These are phyloP conservation scores for Naganishia randhawae DNA, from an alignment of 768 basidiomycete species.

Conservation along the genomic window DNA sequence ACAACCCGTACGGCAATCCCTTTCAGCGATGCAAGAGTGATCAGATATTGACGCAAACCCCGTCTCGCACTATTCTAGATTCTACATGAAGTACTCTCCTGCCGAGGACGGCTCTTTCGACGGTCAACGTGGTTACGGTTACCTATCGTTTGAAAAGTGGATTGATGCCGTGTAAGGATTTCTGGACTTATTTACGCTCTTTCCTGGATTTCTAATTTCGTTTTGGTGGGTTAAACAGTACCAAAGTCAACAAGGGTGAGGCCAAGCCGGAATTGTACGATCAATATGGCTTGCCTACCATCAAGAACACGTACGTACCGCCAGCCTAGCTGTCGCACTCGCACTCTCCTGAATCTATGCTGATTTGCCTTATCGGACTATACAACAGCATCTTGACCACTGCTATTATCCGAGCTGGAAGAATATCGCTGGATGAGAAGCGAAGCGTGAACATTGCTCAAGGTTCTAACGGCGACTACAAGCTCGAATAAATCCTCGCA, in stretches of 20 bases:
- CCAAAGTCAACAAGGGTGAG: slow-evolving; percentile 64
- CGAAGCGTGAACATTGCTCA: slow-evolving; percentile 73
- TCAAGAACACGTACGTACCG: slow-evolving; percentile 68
- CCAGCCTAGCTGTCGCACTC: not conserved
- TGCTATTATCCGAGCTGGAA: slow-evolving; percentile 74
- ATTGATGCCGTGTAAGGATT: slow-evolving; percentile 59
- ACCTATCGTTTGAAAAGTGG: slow-evolving; percentile 88
- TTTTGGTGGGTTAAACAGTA: slow-evolving; percentile 1
- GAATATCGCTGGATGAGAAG: slow-evolving; percentile 85
- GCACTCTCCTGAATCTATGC: not conserved
- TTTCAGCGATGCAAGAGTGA: not conserved
- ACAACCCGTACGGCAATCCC: slow-evolving; percentile 62
- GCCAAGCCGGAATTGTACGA: slow-evolving; percentile 71
- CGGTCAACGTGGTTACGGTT: slow-evolving; percentile 84
- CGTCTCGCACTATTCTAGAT: slow-evolving; percentile 52
- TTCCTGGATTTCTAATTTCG: slow-evolving; percentile 2
- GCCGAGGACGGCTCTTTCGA: slow-evolving; percentile 89
- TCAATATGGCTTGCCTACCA: slow-evolving; percentile 74
- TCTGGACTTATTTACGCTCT: too few species aligned
- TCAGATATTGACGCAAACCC: slow-evolving; percentile 22
- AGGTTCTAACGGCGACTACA: slow-evolving; percentile 52
- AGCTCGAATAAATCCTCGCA: slow-evolving; percentile 18
- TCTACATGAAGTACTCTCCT: slow-evolving; percentile 84
- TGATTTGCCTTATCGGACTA: not conserved
- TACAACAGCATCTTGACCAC: slow-evolving; percentile 44